Conservation (phyloP, 2,329 filamentous ascomycete species). For the Aspergillus arachidicola region DNA sequence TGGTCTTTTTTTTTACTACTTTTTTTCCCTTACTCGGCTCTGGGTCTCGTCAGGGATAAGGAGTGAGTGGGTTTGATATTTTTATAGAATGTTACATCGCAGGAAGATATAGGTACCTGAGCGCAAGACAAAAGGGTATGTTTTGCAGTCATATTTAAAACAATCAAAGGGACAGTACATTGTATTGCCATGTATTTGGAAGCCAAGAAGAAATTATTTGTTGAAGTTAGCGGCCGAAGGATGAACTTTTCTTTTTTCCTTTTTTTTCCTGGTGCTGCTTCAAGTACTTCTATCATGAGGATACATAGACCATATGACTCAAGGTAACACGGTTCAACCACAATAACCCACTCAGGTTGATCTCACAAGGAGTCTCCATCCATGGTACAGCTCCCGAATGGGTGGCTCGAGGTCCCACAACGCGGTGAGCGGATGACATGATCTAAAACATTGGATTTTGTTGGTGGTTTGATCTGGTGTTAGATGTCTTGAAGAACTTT, state of each 20-base stretch:
- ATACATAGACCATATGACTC: slow-evolving; percentile 1
- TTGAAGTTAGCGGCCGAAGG: neutral
- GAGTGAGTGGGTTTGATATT: neutral
- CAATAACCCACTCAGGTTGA: neutral
- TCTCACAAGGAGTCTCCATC: neutral
- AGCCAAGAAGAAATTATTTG: neutral
- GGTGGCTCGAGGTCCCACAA: slow-evolving; percentile 17
- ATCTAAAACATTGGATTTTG: slow-evolving; percentile 7
- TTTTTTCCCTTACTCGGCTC: neutral
- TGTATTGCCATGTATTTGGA: neutral
- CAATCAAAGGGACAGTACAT: neutral
- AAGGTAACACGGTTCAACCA: slow-evolving; percentile 2
- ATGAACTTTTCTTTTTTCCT: neutral
- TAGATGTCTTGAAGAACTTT: neutral
- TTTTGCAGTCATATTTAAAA: neutral
- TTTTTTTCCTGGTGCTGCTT: neutral
- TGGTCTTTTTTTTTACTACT: neutral
- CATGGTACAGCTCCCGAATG: slow-evolving; percentile 15
- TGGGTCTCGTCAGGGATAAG: neutral
- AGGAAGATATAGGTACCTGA: neutral
- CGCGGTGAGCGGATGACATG: slow-evolving; percentile 18
- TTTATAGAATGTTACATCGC: neutral
- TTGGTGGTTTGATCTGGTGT: neutral
- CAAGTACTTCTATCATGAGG: neutral
- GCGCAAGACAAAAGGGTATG: neutral